Conservation (phyloP, 1,284 basidiomycete species). For the Puccinia coronata region DNA sequence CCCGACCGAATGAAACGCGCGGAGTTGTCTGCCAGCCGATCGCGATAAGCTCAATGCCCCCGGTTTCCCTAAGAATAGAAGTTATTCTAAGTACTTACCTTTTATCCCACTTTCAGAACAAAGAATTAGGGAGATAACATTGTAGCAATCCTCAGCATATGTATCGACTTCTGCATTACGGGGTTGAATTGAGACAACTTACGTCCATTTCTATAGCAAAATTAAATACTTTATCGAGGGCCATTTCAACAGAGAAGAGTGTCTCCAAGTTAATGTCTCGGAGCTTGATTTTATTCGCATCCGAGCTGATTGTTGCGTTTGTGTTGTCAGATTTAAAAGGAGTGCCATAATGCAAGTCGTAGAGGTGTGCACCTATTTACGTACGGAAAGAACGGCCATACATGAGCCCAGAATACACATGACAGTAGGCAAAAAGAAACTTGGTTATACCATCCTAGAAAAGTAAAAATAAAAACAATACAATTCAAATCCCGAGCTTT, state of each 20-base stretch:
- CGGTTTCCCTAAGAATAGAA: too few relatives aligned
- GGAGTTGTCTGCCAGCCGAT: neutral
- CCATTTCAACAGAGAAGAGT: neutral
- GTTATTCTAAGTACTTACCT: neutral
- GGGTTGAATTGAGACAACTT: neutral
- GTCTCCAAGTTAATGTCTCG: slow-evolving; percentile 35
- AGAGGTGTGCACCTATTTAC: slow-evolving; percentile 10
- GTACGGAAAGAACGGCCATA: neutral
- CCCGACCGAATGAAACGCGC: slow-evolving; percentile 7
- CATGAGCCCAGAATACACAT: neutral
- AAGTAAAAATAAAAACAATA: neutral
- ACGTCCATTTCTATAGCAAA: slow-evolving; percentile 38
- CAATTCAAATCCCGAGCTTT: neutral
- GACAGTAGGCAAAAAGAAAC: neutral
- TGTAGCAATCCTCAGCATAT: neutral
- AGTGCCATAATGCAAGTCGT: slow-evolving; percentile 7
- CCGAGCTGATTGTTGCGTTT: neutral
- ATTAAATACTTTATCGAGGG: slow-evolving; percentile 3
- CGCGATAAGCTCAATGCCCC: neutral
- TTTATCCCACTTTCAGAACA: slow-evolving; percentile 7
- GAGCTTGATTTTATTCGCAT: slow-evolving; percentile 18
- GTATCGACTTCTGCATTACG: neutral
- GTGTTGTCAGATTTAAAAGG: neutral
- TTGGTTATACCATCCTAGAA: neutral
- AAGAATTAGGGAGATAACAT: neutral